Evolutionary conservation across 2,329 filamentous ascomycete genomes (phyloP).

Genomic region (Ophiostoma sp.): DNA sequence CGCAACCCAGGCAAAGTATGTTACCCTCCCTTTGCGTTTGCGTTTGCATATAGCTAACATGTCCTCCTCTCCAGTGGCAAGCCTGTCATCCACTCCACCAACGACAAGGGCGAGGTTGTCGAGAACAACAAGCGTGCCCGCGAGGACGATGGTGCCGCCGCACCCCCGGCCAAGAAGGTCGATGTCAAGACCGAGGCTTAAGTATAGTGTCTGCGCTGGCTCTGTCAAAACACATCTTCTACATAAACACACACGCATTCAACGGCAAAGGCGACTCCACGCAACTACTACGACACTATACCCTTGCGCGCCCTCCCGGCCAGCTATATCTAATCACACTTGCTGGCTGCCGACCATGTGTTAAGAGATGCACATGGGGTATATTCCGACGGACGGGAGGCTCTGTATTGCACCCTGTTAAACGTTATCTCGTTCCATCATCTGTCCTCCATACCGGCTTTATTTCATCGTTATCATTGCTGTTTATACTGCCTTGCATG

Average conservation of each 20-base stretch:
- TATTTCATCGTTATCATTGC: background rate
- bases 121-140: slow-evolving; percentile 46
- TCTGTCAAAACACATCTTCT: background rate
- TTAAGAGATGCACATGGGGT: too few species aligned
- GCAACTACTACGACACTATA: background rate
- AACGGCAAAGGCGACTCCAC: background rate
- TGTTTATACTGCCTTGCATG: slow-evolving; percentile 4
- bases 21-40: background rate
- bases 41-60: background rate
- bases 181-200: slow-evolving; percentile 43
- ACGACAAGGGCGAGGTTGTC: slow-evolving; percentile 32
- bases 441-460: background rate
- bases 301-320: background rate
- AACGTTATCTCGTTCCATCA: background rate
- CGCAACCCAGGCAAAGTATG: slow-evolving; percentile 4
- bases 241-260: background rate
- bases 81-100: slow-evolving; percentile 44
- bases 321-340: background rate
- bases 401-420: background rate
- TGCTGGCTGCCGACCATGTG: too few species aligned
- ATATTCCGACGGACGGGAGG: background rate
- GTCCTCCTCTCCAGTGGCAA: slow-evolving; percentile 29
- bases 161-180: slow-evolving; percentile 57
- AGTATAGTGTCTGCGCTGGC: background rate
- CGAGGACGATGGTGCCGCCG: slow-evolving; percentile 42